phyloP scores from a whole-genome alignment of 352 stramenopile species.

The Globisporangium middletonii region DNA sequence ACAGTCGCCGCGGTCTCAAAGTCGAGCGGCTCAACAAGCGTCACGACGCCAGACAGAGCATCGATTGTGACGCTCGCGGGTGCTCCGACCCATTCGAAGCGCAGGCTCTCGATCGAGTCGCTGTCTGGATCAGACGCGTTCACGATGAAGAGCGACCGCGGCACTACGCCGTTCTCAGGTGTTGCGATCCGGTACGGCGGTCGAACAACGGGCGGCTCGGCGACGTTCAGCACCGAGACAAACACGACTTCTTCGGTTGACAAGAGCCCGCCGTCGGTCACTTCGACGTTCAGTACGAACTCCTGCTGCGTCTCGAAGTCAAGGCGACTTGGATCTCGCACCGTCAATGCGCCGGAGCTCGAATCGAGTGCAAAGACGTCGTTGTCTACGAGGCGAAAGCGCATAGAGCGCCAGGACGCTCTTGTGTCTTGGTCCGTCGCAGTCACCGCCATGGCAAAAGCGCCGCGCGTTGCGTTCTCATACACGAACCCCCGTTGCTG shows the following conservation, averaged over 20 bases:
- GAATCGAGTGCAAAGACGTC: constrained; percentile 10
- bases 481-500: constrained; percentile 2
- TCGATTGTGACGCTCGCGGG: constrained; percentile 1
- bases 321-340: constrained; percentile 11
- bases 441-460: background rate
- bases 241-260: constrained; percentile 15
- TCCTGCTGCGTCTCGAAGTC: constrained; percentile 24
- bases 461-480: constrained; percentile 3
- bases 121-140: constrained; percentile 45
- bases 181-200: constrained; percentile 2
- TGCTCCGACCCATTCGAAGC: constrained; percentile 15
- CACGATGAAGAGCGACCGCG: constrained; percentile 29
- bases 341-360: constrained; percentile 8
- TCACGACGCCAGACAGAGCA: constrained; percentile 1
- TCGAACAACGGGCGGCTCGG: constrained; percentile 1
- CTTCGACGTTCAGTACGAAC: constrained; percentile 17
- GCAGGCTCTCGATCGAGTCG: constrained; percentile 23
- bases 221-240: constrained; percentile 14
- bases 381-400: constrained; percentile 4
- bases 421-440: constrained; percentile 5
- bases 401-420: background rate
- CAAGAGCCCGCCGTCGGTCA: constrained; percentile 24
- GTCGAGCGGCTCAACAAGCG: constrained; percentile 2
- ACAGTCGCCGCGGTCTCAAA: background rate
- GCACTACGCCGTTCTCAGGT: constrained; percentile 32